Base-by-base conservation (phyloP, 352 stramenopile genomes). In the Phytophthora fragariae region DNA sequence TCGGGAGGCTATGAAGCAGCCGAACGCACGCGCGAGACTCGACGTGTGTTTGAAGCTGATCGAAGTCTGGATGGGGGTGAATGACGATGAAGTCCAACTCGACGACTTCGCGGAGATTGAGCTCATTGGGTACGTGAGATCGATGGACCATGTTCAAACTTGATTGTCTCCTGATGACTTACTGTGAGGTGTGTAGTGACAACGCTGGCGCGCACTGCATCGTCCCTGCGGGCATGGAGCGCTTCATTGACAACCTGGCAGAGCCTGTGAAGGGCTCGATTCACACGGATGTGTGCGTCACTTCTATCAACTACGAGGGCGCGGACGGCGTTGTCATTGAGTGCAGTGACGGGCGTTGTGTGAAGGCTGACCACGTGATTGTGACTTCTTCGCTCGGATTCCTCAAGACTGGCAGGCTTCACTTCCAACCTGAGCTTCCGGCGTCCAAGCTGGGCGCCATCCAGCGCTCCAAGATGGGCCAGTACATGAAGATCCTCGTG, bases 401-500 rank as follows among this genome's bases (percentile, higher is more conserved):
- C 4, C 70, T 93, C 10, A 88, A 92, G 65, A 72, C 71, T 0
- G 67, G 67, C 7, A 73, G 75, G 35, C 58, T 93, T 27, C 33
- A 61, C 27, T 94, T 94, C 54, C 62, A 76, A n/a, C 87, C 84
- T 2, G 57, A 66, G 15, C 69, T 94, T 0, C 84, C 84, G 5
- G 53, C 24, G 0, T 55, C 59, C 5, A 94, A 94, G 65, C 49
- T 69, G 17, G 57, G 47, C 1, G 81, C 86, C 17, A 83, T 93
- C 53, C 17, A 83, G 5, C 68, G 79, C 12, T 89, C 86, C 8
- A 76, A 76, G 14, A 91, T 92, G 76, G 86, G 85, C 9, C 81
- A 91, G 44, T 92, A 92, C 64, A 92, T 93, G 82, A 93, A 92
- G 69, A 75, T 94, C n/a, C 62, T 92, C 4, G 69, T 94, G 39